phyloP scores from a whole-genome alignment of 306 rosid species.

The Mucuna pruriens region DNA sequence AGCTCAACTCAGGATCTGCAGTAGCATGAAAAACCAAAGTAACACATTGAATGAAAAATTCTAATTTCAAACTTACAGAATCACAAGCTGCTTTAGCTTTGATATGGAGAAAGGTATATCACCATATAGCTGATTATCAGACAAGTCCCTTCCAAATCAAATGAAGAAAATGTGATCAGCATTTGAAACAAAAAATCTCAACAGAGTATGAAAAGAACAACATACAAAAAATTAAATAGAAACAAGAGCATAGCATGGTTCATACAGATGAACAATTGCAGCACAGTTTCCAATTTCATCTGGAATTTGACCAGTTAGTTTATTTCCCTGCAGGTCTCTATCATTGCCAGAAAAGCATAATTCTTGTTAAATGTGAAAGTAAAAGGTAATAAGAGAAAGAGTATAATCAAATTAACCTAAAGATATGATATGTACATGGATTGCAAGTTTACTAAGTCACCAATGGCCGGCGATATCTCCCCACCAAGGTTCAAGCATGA shows the following conservation, averaged over 20 bases:
- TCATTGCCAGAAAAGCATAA: background rate
- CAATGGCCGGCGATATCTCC: background rate
- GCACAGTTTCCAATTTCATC: slow-evolving; percentile 26
- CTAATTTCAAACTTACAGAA: slow-evolving; percentile 1
- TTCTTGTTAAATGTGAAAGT: background rate
- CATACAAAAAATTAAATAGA: background rate
- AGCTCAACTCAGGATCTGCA: background rate
- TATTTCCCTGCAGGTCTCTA: slow-evolving; percentile 20
- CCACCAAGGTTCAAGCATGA: slow-evolving; percentile 13
- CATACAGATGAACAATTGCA: background rate
- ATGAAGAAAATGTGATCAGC: background rate
- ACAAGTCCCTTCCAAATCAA: slow-evolving; percentile 13
- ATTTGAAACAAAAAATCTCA: background rate
- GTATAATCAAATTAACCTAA: background rate
- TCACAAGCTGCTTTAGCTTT: slow-evolving; percentile 15
- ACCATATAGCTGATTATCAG: slow-evolving; percentile 11
- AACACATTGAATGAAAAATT: background rate
- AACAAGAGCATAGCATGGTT: background rate
- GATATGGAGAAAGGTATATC: slow-evolving; percentile 27
- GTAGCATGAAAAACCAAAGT: background rate
- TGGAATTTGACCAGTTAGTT: slow-evolving; percentile 11
- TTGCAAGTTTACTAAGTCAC: slow-evolving; percentile 10
- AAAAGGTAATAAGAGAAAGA: background rate
- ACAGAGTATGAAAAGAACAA: no score
- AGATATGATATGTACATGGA: background rate